Percentiles rank a stretch among this genome's conserved stretches.
Evolutionary conservation across 139 green algal species (phyloP).

Genomic region (Gonium pectorale): DNA sequence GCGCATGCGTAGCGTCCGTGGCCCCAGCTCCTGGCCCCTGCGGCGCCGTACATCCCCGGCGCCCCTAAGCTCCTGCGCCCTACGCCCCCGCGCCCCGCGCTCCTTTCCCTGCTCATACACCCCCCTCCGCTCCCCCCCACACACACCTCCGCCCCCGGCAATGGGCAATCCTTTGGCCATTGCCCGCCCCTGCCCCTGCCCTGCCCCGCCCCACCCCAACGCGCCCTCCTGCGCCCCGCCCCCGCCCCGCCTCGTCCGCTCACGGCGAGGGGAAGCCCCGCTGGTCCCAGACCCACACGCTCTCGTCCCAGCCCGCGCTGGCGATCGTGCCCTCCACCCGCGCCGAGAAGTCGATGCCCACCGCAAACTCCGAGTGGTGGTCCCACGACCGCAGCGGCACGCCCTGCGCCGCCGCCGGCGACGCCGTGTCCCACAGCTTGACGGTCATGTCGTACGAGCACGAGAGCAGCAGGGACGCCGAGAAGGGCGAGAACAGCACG

Average conservation of each 20-base stretch:
- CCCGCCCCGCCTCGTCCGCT: neutral
- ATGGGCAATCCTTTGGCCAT: neutral
- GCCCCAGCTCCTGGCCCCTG: no score
- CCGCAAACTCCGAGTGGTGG: conserved; percentile 93
- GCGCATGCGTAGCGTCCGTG: no score
- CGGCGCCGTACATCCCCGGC: no score
- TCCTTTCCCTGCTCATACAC: neutral
- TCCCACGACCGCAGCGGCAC: conserved; percentile 71
- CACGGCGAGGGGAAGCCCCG: conserved; percentile 26
- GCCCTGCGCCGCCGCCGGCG: conserved; percentile 33
- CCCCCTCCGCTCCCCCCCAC: neutral
- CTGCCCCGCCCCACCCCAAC: neutral
- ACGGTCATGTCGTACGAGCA: conserved; percentile 98
- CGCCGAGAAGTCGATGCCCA: conserved; percentile 90
- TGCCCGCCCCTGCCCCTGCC: neutral
- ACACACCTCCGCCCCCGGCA: neutral
- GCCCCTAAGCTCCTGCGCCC: no score
- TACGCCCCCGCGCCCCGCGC: no score
- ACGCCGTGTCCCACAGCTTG: conserved; percentile 90
- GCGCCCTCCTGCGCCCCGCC: neutral
- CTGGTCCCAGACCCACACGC: conserved; percentile 77
- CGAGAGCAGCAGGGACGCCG: conserved; percentile 81
- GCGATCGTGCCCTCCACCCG: conserved; percentile 88
- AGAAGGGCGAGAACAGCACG: conserved; percentile 92
- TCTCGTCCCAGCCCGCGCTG: conserved; percentile 90